A percentile compares a stretch with the other conserved stretches of the same genome.
Evolutionary conservation across 306 rosid genomes (phyloP).

Genomic region (Arachis stenosperma): DNA sequence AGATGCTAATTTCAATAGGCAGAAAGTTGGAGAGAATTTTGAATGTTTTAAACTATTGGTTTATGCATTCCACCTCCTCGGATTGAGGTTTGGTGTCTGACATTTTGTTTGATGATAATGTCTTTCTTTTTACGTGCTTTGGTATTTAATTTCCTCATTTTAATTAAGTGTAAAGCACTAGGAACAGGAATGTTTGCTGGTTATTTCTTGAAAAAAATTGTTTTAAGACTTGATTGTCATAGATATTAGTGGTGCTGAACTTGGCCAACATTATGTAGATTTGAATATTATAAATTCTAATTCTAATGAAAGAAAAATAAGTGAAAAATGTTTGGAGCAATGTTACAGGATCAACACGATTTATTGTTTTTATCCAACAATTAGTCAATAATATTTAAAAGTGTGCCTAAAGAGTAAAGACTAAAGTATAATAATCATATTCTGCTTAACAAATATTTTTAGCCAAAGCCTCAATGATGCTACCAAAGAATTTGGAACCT

Average conservation of each 20-base stretch:
- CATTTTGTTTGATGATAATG: slow-evolving; percentile 40
- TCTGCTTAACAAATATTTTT: no score
- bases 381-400: no score
- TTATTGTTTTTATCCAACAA: no score
- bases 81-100: slow-evolving; percentile 33
- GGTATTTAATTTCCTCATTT: slow-evolving; percentile 23
- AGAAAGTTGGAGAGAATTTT: no score
- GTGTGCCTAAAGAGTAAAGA: no score
- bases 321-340: neutral
- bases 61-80: slow-evolving; percentile 31
- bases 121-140: slow-evolving; percentile 23
- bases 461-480: no score
- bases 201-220: slow-evolving; percentile 28
- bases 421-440: no score
- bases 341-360: no score
- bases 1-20: no score
- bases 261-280: slow-evolving; percentile 1
- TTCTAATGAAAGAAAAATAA: neutral
- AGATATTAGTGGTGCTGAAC: slow-evolving; percentile 3
- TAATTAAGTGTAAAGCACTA: slow-evolving; percentile 33
- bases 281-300: slow-evolving; percentile 13
- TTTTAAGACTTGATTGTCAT: slow-evolving; percentile 15
- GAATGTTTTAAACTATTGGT: slow-evolving; percentile 13
- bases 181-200: slow-evolving; percentile 25
- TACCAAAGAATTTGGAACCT: no score